Evolutionary conservation across 2,329 filamentous ascomycete species (phyloP).

Genomic region (Colletotrichum melonis): DNA sequence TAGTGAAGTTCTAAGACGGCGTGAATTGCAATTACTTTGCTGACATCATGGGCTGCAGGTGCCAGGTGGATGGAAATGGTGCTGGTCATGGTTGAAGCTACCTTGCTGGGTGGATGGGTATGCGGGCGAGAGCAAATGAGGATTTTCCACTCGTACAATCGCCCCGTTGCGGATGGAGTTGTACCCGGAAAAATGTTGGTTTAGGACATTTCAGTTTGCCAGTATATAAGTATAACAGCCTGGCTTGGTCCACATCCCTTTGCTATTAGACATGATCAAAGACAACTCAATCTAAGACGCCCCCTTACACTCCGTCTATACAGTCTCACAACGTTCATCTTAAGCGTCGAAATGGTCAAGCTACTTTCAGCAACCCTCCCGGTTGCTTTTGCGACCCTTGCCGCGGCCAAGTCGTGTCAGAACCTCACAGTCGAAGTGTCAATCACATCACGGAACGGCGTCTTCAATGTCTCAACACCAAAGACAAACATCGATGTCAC

Average conservation of each 20-base stretch:
- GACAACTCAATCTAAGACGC: neutral
- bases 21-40: neutral
- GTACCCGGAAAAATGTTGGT: neutral
- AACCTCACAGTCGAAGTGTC: slow-evolving; percentile 68
- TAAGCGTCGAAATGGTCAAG: slow-evolving; percentile 39
- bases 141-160: neutral
- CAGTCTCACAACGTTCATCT: neutral
- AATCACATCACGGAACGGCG: slow-evolving; percentile 63
- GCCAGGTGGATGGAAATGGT: neutral
- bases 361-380: slow-evolving; percentile 28
- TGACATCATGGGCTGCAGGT: neutral
- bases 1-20: neutral
- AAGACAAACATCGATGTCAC: slow-evolving; percentile 67
- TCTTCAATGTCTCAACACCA: slow-evolving; percentile 62
- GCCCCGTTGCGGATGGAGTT: neutral
- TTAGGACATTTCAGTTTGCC: too few relatives aligned
- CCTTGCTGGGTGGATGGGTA: neutral
- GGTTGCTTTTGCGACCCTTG: slow-evolving; percentile 41
- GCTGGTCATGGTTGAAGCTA: neutral
- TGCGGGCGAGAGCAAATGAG: neutral
- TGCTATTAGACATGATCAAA: neutral
- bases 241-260: neutral
- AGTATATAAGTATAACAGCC: neutral
- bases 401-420: slow-evolving; percentile 50
- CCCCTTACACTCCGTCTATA: neutral